Evolutionary conservation across 2,329 filamentous ascomycete species (phyloP), one percentile per base, ranked within the genome.

Genomic region (Oidium heveae): DNA sequence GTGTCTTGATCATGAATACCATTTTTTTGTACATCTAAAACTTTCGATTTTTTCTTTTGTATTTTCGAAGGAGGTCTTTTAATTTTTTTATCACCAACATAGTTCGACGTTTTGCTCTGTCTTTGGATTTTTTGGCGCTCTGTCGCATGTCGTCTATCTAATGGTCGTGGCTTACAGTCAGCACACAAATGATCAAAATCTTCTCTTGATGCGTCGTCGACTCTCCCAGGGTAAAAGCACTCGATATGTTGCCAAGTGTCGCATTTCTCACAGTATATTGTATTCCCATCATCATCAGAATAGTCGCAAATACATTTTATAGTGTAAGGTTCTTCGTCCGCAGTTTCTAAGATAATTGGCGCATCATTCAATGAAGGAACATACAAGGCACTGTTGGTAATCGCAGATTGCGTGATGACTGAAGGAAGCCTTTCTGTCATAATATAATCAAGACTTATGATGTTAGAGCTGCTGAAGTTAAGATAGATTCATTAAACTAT

Each of bases 301-400:
- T 84, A 95, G 67, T 80, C 80, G 71, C 91, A 98, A 63, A 96
- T 94, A 76, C 91, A 98, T 74, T 93, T 94, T 72, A 96, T 95
- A 57, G 86, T 93, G 68, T 93, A 94, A 18, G 83, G 83, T 68
- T 89, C 84, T 69, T 88, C 84, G 59, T 81, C 79, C 63, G 66
- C 68, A 55, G 68, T 66, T 68, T 81, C 74, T 61, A 68, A 67
- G 54, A 61, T 56, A 43, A 58, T 56, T 43, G 56, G 61, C 59
- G 60, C 61, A 61, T 63, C 63, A 55, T 58, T 58, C n/a, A 33
- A 6, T 37, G 57, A 44, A 41, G 60, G 58, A 53, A 58, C 57
- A 24, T 60, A 56, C 34, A 56, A 53, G 18, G 60, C 54, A 37
- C 62, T 54, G 54, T 58, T 57, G 46, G 59, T 58, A 57, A 62